Conservation (phyloP, 352 stramenopile species). For the Globisporangium nunn region DNA sequence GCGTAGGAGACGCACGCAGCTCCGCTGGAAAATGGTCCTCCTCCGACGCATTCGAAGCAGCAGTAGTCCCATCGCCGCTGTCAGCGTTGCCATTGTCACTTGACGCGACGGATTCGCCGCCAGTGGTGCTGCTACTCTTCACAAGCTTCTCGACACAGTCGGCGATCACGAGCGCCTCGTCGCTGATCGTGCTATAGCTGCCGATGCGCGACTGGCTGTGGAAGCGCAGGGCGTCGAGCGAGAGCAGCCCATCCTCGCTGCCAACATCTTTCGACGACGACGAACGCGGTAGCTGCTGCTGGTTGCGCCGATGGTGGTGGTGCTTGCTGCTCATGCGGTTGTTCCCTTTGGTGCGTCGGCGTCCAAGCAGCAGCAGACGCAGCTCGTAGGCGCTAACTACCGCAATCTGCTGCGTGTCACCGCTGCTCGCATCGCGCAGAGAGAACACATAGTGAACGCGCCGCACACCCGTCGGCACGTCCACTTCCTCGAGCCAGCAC, state of each 20-base stretch:
- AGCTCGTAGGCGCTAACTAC: constrained; percentile 65
- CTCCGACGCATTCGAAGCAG: constrained; percentile 9
- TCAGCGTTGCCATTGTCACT: background rate
- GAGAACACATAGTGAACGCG: constrained; percentile 63
- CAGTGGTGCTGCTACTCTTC: background rate
- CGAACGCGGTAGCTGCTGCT: constrained; percentile 1
- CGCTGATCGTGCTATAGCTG: constrained; percentile 64
- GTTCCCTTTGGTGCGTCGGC: background rate
- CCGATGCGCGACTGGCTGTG: constrained; percentile 64
- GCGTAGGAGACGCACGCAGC: background rate
- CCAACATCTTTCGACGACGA: background rate
- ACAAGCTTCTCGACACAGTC: constrained; percentile 28
- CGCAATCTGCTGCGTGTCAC: constrained; percentile 24
- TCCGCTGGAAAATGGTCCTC: constrained; percentile 12
- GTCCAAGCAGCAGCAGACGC: constrained; percentile 31
- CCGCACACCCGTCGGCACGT: constrained; percentile 45
- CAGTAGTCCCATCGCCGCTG: background rate
- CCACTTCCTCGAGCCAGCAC: constrained; percentile 75
- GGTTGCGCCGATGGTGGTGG: background rate
- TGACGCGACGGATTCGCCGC: background rate
- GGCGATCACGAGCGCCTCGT: constrained; percentile 38
- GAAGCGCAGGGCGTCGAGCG: constrained; percentile 36
- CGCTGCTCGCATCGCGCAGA: constrained; percentile 22
- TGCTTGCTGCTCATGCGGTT: constrained; percentile 3
- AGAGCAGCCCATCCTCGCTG: constrained; percentile 14